Percentiles rank a stretch among this genome's conserved stretches.
phyloP scores from a whole-genome alignment of 2,329 filamentous ascomycete genomes.

The Epichloe elymi region DNA sequence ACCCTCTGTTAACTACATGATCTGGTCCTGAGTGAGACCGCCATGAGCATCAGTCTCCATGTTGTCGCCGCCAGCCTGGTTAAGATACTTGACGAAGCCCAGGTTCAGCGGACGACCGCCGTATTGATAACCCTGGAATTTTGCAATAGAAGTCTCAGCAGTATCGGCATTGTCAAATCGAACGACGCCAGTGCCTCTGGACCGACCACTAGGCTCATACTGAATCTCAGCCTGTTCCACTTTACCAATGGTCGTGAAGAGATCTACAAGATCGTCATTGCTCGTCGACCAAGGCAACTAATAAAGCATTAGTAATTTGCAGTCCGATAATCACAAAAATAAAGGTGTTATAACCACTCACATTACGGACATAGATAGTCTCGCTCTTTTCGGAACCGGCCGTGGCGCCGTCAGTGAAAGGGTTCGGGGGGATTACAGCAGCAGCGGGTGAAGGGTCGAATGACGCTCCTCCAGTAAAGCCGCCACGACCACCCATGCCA shows the following conservation, averaged over 20 bases:
- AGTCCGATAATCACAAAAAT: no score
- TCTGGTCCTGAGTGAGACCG: conserved; percentile 90
- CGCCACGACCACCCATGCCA: conserved; percentile 27
- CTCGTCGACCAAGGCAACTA: conserved; percentile 97
- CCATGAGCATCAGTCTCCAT: conserved; percentile 74
- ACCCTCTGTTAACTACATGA: conserved; percentile 53
- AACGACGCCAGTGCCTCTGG: conserved; percentile 90
- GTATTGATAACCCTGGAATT: conserved; percentile 97
- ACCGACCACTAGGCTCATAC: conserved; percentile 92
- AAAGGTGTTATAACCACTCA: conserved; percentile 36
- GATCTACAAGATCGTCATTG: conserved; percentile 90
- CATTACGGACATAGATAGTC: conserved; percentile 91
- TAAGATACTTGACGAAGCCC: conserved; percentile 87
- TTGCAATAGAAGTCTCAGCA: conserved; percentile 86
- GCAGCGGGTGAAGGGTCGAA: conserved; percentile 37
- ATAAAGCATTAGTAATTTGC: conserved; percentile 9
- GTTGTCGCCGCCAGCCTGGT: conserved; percentile 49
- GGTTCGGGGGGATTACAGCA: conserved; percentile 59
- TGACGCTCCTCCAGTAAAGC: conserved; percentile 30
- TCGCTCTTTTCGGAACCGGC: conserved; percentile 72
- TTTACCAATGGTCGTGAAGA: conserved; percentile 96
- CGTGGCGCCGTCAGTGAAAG: conserved; percentile 88
- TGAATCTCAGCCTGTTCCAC: conserved; percentile 99
- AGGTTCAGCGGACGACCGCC: conserved; percentile 87
- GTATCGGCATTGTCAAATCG: conserved; percentile 75